Evolutionary conservation across 352 stramenopile species (phyloP).

Genomic region (Phytophthora idaei): DNA sequence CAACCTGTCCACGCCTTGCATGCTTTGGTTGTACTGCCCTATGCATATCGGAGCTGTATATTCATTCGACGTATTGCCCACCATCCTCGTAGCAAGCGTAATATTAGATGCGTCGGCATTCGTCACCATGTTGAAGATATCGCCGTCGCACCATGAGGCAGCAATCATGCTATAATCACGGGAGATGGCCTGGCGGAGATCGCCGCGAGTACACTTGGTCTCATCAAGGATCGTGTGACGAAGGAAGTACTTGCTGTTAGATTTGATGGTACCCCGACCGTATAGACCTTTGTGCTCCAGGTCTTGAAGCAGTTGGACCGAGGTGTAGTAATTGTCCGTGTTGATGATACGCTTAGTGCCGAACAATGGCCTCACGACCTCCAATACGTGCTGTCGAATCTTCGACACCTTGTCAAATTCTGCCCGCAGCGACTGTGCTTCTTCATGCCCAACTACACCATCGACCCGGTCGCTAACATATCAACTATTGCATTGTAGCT

Average conservation of each 20-base stretch:
- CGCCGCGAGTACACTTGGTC: background rate
- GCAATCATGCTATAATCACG: background rate
- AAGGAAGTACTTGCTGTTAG: background rate
- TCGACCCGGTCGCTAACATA: no score
- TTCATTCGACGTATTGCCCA: no score
- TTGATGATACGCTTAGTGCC: background rate
- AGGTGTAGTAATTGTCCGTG: background rate
- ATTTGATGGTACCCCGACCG: background rate
- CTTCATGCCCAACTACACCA: no score
- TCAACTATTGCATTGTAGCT: no score
- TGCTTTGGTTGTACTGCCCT: no score
- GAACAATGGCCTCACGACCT: background rate
- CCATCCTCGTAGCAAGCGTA: no score
- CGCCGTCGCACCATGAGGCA: no score
- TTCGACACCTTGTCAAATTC: no score
- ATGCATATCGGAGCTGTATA: no score
- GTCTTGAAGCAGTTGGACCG: background rate
- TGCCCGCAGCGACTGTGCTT: no score
- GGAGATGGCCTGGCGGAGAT: background rate
- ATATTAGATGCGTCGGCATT: no score
- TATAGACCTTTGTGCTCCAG: background rate
- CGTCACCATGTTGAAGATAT: no score
- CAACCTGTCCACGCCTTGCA: background rate
- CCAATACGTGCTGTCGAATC: background rate
- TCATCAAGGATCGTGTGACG: background rate